These are phyloP conservation scores for Hygrophila difformis DNA, from an alignment of 257 asterid species.

Conservation along the genomic window DNA sequence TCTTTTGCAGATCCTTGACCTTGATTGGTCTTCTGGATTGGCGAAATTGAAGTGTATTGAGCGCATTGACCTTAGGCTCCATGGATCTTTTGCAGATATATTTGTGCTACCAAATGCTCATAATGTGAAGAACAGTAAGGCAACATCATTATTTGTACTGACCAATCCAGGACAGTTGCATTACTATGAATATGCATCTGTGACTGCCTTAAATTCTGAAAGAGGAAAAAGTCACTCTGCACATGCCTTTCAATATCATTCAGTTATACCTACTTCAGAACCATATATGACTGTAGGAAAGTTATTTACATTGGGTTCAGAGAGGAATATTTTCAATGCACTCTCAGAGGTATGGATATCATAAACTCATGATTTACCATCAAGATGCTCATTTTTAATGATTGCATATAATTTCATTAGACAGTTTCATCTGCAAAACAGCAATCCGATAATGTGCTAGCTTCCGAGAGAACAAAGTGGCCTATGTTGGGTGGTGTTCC, in stretches of 20 bases:
- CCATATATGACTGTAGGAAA: slow-evolving; percentile 72
- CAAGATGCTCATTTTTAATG: slow-evolving; percentile 16
- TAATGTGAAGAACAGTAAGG: slow-evolving; percentile 31
- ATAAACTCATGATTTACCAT: slow-evolving; percentile 16
- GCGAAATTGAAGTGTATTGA: slow-evolving; percentile 64
- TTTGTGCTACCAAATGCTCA: slow-evolving; percentile 36
- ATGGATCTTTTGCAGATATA: slow-evolving; percentile 86
- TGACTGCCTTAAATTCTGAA: slow-evolving; percentile 55
- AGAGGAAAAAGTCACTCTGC: slow-evolving; percentile 45
- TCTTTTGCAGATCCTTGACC: slow-evolving; percentile 72
- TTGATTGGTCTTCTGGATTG: slow-evolving; percentile 93
- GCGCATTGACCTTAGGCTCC: slow-evolving; percentile 81
- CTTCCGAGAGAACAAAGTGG: slow-evolving; percentile 42
- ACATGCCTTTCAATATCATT: slow-evolving; percentile 43
- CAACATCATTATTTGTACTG: slow-evolving; percentile 57
- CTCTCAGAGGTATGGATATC: slow-evolving; percentile 46
- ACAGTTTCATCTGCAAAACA: slow-evolving; percentile 39
- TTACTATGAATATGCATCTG: slow-evolving; percentile 50
- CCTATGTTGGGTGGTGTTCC: slow-evolving; percentile 79
- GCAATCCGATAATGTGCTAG: slow-evolving; percentile 27
- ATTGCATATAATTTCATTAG: slow-evolving; percentile 37
- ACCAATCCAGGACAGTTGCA: slow-evolving; percentile 87
- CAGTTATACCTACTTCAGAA: slow-evolving; percentile 68
- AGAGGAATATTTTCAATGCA: slow-evolving; percentile 28
- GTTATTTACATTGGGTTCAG: slow-evolving; percentile 31